Evolutionary conservation across 192 early-diverging fungal species (phyloP), one percentile per base, ranked within the genome.

Genomic region (Funneliformis geosporum): DNA sequence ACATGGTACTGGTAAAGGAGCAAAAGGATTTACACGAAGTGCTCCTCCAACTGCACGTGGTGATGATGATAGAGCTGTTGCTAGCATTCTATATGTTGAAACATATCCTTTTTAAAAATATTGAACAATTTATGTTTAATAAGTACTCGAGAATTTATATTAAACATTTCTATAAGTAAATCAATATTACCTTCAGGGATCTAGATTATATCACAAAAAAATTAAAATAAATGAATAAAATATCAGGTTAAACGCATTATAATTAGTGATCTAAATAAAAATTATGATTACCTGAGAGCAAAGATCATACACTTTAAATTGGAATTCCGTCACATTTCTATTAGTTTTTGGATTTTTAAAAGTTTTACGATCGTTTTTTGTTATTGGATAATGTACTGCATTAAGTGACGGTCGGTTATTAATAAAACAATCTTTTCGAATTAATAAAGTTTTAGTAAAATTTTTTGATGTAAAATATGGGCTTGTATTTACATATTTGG

Each of bases 1-100:
- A 82, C 92, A 93, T 5, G 92, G 91, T 4, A 93, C 83, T 21
- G 88, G 91, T 28, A 82, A 66, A 60, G 92, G 91, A 39, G 85
- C 85, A 78, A 92, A 93, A 11, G 92, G 92, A 81, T 93, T 93
- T 66, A 60, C 55, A 38, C 55, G 47, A 18, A 75, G n/a, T 40
- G 73, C 50, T 25, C 47, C 47, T 8, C 73, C 73, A 18, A 75
- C 73, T 23, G 73, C 73, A 60, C 73, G 47, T 39, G 73, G 73
- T 5, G 73, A 75, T 44, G 55, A 60, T 75, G 43, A 50, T 8
- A 75, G 21, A 16, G 73, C 28, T 40, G 21, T 61, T 42, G 73
- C 47, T n/a, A 75, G 14, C 40, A 43, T 42, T 60, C 60, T 75
- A 61, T 75, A 75, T 21, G 73, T 75, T 61, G 73, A 75, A n/a